Percentiles rank a stretch among this genome's conserved stretches.
These are phyloP conservation scores for Ceratobasidium sp. DNA, from an alignment of 1,284 basidiomycete species.

Conservation along the genomic window DNA sequence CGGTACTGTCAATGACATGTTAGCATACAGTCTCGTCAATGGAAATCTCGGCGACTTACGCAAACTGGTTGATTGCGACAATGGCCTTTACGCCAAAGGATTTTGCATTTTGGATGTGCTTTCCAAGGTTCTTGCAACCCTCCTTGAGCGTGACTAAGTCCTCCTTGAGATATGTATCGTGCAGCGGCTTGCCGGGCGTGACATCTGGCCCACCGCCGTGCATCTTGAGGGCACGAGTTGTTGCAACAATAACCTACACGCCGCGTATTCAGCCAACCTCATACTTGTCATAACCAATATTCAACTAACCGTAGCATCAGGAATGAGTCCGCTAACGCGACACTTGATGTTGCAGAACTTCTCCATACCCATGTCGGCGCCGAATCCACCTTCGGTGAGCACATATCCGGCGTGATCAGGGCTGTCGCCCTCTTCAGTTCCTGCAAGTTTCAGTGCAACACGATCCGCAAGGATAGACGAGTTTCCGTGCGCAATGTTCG, in stretches of 20 bases:
- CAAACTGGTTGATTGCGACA: constrained; percentile 95
- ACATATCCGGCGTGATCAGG: constrained; percentile 91
- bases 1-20: constrained; percentile 69
- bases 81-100: constrained; percentile 98
- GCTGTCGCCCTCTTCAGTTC: constrained; percentile 92
- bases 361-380: constrained; percentile 99
- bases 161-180: constrained; percentile 95
- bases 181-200: constrained; percentile 94
- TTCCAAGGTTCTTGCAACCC: constrained; percentile 93
- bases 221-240: constrained; percentile 98
- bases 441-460: constrained; percentile 96
- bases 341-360: constrained; percentile 99
- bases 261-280: not conserved
- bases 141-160: constrained; percentile 91
- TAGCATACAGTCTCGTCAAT: constrained; percentile 11
- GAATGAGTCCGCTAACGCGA: constrained; percentile 90
- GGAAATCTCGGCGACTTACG: constrained; percentile 67
- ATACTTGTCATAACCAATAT: not conserved
- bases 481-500: constrained; percentile 99
- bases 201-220: constrained; percentile 99
- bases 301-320: constrained; percentile 79
- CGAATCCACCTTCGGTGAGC: constrained; percentile 98
- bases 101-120: constrained; percentile 95
- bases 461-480: constrained; percentile 98
- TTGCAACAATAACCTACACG: constrained; percentile 87